Evolutionary conservation across 306 rosid species (phyloP), one percentile per base, ranked within the genome.

Genomic region (Citrullus amarus): DNA sequence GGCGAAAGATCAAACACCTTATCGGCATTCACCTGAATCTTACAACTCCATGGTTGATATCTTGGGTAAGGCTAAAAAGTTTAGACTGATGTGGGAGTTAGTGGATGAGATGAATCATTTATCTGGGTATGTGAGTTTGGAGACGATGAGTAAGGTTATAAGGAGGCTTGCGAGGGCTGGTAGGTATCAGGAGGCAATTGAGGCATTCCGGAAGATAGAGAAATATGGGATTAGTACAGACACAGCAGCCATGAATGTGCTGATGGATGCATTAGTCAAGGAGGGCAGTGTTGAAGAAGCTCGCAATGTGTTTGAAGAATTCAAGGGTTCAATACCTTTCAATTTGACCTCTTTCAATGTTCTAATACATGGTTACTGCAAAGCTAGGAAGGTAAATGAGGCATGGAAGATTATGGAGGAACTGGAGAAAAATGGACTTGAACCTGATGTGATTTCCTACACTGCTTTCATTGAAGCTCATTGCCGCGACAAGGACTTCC

Each of bases 321-420:
- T 83, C 16, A 86, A 91, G 90, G 79, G 82, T 55, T 68, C 51
- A 1, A 60, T 92, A 58, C 87, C 89, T 16, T 79, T 84, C 79
- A 83, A 80, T 74, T 46, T 70, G 25, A 32, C 9, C 6, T 82
- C 90, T 63, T 89, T 90, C 86, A 94, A 95, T 85, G 59, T 88
- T 80, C 80, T 95, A 88, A 83, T 92, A n/a, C 86, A 87, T 76
- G 96, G 98, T 56, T 92, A 91, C 92, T 94, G 98, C 69, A 87
- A 44, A 86, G 81, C 30, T 28, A 85, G 91, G 82, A 86, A 90
- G 30, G 66, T 87, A 48, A 93, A 89, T 61, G 69, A 75, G 3
- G 97, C 97, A 43, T 79, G 79, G 81, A 80, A 80, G 82, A 83
- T 70, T 34, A 88, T 92, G 92, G 90, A 85, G 87, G 92, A 89